Evolutionary conservation across 2,329 filamentous ascomycete species (phyloP), one percentile per base, ranked within the genome.

Genomic region (Claviceps sp.): DNA sequence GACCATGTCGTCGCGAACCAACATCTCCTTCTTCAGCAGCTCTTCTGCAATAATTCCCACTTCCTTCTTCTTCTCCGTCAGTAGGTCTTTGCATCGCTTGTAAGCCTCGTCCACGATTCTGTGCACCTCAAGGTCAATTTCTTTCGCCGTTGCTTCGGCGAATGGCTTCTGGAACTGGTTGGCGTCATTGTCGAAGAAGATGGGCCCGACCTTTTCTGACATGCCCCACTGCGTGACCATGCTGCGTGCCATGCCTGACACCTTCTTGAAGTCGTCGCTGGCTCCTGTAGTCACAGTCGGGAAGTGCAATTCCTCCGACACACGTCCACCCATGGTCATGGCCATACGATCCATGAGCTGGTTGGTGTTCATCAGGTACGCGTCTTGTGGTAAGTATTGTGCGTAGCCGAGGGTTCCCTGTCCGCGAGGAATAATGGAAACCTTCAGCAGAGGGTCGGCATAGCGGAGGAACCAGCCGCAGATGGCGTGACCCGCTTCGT

Each of bases 161-260:
- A 97, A 98, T 0, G 93, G 93, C 74, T 98, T 98, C 65, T 90
- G 84, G 54, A 96, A 71, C 63, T 87, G 83, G 65, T 87, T 86
- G 57, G 86, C 79, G 62, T 89, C 78, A 65, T 87, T 86, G 61
- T 93, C 85, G 68, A 91, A 98, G 74, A 94, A 87, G 56, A 98
- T 77, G 57, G 90, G 90, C 34, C 91, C 91, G 47, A 98, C 84
- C 72, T 95, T 94, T 59, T 87, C 81, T 42, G 87, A 94, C 93
- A 98, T 98, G 59, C 93, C 93, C 84, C 89, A 98, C 68, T 95
- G 88, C n/a, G 91, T 98, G 34, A 98, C 93, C 93, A 98, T 98
- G 56, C 87, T 85, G 17, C 87, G 94, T 3, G 93, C 94, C 86
- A 96, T 91, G 52, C 84, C 81, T 2, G 93, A 96, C 42, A 97